Base-by-base conservation (phyloP, 176 grass and related monocot genomes). In the Dactylis glomerata region DNA sequence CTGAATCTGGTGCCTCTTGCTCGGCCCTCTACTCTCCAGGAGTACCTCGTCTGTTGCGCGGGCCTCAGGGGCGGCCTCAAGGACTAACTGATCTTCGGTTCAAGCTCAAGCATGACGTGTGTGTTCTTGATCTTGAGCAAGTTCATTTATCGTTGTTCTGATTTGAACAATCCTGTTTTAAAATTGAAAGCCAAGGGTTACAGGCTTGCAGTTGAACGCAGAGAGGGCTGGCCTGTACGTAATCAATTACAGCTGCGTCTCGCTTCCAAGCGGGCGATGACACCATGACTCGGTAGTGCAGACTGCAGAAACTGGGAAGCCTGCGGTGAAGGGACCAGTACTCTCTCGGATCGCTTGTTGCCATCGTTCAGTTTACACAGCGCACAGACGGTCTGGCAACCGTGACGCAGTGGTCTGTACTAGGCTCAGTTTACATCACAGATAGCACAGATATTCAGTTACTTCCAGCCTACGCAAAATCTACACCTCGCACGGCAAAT, bases 241-340 rank as follows among this genome's bases (percentile, higher is more conserved):
- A 59, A 75, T 89, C 77, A 68, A 79, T 81, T 50, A 31, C 8
- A n/a, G 47, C 57, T 36, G 75, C 26, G 30, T 32, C 75, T 52
- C 34, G 5, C 75, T 24, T 54, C 64, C 64, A 30, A 16, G 31
- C 80, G 73, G 5, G 37, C 75, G 31, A 75, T 2, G 2, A 4
- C 19, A 33, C 77, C 5, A 66, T 38, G 58, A 55, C n/a, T n/a
- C 38, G 22, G 58, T 30, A 30, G 65, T 34, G 37, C 13, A 78
- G 20, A 27, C 31, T 38, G 37, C 37, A 38, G 37, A 38, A 2
- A 37, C 36, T 37, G 3, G 36, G 36, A 5, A 37, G 3, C 5
- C 36, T 38, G 71, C 80, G 64, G 55, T 45, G 75, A 28, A 75
- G 10, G 54, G 42, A 17, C 27, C 42, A 34, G n/a, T n/a, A n/a